These are phyloP conservation scores for Mycena vitilis DNA, from an alignment of 768 basidiomycete species.

Conservation along the genomic window DNA sequence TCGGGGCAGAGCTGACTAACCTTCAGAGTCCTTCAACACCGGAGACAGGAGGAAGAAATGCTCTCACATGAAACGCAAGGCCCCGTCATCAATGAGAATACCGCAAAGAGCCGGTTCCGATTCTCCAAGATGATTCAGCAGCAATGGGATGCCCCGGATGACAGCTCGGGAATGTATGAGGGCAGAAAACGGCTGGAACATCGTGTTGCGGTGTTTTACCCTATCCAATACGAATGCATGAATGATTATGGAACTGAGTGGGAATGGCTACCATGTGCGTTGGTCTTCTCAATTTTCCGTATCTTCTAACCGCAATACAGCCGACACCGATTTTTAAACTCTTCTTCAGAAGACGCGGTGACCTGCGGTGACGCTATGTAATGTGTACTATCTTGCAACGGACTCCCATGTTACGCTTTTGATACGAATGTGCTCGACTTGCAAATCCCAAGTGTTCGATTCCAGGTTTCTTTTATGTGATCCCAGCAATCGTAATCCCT, in stretches of 20 bases:
- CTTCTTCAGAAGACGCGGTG: no score
- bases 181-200: not conserved
- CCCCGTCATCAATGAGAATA: not conserved
- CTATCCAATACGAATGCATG: not conserved
- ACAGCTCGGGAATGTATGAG: slow-evolving; percentile 1
- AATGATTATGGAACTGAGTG: slow-evolving; percentile 10
- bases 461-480: no score
- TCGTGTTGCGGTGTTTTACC: slow-evolving; percentile 22
- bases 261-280: slow-evolving; percentile 18
- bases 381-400: no score
- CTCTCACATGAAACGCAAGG: not conserved
- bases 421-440: no score
- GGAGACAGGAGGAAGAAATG: not conserved
- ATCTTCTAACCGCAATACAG: no score
- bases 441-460: no score
- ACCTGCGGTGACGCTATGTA: no score
- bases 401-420: no score
- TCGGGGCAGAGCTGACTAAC: not conserved
- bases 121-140: not conserved
- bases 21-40: not conserved
- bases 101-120: not conserved
- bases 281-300: no score
- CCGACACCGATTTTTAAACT: no score
- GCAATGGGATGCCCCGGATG: not conserved
- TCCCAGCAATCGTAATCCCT: no score